Evolutionary conservation across 257 asterid species (phyloP).

Genomic region (Solanum dulcamara): DNA sequence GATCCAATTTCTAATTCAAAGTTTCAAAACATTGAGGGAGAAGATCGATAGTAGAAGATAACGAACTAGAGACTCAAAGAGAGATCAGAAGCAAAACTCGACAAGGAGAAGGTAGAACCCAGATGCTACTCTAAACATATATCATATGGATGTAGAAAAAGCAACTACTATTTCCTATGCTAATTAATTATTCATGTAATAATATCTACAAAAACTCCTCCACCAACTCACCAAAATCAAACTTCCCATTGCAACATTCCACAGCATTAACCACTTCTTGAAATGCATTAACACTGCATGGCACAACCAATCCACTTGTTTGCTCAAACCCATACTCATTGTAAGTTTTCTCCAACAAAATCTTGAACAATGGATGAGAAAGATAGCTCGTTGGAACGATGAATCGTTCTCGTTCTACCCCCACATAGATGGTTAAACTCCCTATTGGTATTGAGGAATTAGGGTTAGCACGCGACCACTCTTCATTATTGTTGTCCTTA

Average conservation of each 20-base stretch:
- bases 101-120: no score
- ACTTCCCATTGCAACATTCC: constrained; percentile 52
- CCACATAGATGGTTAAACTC: constrained; percentile 52
- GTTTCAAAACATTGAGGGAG: background rate
- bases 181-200: background rate
- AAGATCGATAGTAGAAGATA: no score
- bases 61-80: no score
- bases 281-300: constrained; percentile 61
- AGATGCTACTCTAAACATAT: no score
- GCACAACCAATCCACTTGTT: constrained; percentile 43
- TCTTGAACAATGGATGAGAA: constrained; percentile 76
- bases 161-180: background rate
- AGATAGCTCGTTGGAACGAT: constrained; percentile 61
- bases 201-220: constrained; percentile 32
- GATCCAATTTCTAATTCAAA: background rate
- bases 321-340: constrained; percentile 59
- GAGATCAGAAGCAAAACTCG: no score
- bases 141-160: no score
- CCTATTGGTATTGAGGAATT: constrained; percentile 37
- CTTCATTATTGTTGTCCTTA: background rate
- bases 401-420: constrained; percentile 54
- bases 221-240: constrained; percentile 61
- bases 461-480: background rate
- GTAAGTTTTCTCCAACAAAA: constrained; percentile 63
- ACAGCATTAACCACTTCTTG: constrained; percentile 54